phyloP scores from a whole-genome alignment of 164 flowering plant genomes.

The Macadamia integrifolia region DNA sequence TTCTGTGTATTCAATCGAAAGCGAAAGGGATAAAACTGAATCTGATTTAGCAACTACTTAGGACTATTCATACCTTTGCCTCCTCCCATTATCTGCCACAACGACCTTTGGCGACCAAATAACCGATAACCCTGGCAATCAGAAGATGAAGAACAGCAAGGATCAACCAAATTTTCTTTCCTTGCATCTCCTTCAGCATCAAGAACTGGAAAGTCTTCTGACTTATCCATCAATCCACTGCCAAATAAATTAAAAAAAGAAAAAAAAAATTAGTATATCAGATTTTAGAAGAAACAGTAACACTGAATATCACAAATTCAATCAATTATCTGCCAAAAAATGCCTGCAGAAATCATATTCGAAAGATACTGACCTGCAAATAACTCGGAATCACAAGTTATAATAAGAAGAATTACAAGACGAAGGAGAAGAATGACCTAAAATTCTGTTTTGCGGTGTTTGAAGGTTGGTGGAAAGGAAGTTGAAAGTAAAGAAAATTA shows the following conservation, averaged over 20 bases:
- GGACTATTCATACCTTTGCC: slow-evolving; percentile 25
- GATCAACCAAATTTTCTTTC: slow-evolving; percentile 17
- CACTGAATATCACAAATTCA: too few species aligned
- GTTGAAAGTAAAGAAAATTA: not conserved
- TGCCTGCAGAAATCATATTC: too few species aligned
- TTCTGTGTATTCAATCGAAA: too few species aligned
- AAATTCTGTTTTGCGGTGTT: not conserved
- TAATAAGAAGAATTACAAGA: too few species aligned
- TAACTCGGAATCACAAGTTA: too few species aligned
- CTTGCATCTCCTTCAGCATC: slow-evolving; percentile 18
- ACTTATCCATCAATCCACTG: slow-evolving; percentile 26
- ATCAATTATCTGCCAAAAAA: too few species aligned
- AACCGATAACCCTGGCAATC: slow-evolving; percentile 15
- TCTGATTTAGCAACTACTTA: too few species aligned
- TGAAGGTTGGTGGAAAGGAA: too few species aligned
- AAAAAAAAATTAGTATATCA: not conserved
- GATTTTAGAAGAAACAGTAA: not conserved
- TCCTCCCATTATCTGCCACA: slow-evolving; percentile 31
- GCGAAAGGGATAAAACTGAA: too few species aligned
- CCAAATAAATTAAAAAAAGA: not conserved
- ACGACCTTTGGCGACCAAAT: slow-evolving; percentile 24
- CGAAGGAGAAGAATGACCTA: not conserved
- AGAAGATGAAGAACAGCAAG: slow-evolving; percentile 16
- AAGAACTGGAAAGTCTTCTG: slow-evolving; percentile 21
- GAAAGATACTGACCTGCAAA: not conserved